Evolutionary conservation across 805 yeast species (phyloP).

Genomic region (Tetrapisispora arboricola): DNA sequence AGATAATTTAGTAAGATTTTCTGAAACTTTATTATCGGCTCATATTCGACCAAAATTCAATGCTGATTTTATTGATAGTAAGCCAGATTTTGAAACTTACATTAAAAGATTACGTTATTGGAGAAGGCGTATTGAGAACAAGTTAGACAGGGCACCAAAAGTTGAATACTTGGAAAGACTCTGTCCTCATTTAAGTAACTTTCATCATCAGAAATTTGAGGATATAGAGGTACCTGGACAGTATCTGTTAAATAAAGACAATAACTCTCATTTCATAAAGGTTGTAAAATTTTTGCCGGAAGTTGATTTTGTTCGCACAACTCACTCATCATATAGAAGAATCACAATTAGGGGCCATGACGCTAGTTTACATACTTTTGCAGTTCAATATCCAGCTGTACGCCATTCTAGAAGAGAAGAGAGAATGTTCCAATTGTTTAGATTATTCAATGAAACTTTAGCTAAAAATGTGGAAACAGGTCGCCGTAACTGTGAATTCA

Average conservation of each 20-base stretch:
- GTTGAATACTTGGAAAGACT: constrained; percentile 77
- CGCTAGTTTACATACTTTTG: constrained; percentile 84
- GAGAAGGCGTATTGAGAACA: constrained; percentile 89
- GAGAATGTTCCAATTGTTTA: constrained; percentile 80
- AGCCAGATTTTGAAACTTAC: constrained; percentile 83
- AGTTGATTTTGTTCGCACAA: constrained; percentile 79
- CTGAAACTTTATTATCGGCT: constrained; percentile 85
- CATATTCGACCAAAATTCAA: constrained; percentile 85
- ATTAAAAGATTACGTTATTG: constrained; percentile 76
- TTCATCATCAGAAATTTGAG: constrained; percentile 96
- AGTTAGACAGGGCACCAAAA: constrained; percentile 73
- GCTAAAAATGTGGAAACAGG: constrained; percentile 79
- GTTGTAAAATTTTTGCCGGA: constrained; percentile 88
- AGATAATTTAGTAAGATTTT: constrained; percentile 75
- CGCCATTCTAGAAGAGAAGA: constrained; percentile 96
- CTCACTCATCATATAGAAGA: constrained; percentile 82
- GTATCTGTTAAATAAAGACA: constrained; percentile 78
- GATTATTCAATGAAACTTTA: constrained; percentile 76
- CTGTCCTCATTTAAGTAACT: constrained; percentile 91
- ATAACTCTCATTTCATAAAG: constrained; percentile 81
- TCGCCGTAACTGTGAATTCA: constrained; percentile 72
- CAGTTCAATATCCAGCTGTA: constrained; percentile 96
- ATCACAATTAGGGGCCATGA: constrained; percentile 87
- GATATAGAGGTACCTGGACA: constrained; percentile 98
- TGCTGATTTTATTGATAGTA: constrained; percentile 74